Percentiles rank a stretch among this genome's conserved stretches.
Conservation (phyloP, 352 stramenopile genomes). For the Phytophthora constricta region DNA sequence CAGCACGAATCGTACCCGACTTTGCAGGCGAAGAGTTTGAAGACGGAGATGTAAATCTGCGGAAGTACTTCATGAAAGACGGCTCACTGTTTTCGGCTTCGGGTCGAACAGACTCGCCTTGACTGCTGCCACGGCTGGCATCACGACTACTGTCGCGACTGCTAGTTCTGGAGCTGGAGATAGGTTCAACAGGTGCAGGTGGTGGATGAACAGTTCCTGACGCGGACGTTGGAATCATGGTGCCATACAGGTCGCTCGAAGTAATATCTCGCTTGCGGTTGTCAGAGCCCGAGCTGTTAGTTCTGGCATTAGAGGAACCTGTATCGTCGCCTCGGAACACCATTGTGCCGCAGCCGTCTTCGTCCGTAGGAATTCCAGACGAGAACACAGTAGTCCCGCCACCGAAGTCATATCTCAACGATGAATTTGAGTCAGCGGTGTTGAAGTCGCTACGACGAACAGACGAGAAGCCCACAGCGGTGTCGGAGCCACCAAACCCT, state of each 20-base stretch:
- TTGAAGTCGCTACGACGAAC: slow-evolving; percentile 25
- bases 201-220: slow-evolving; percentile 25
- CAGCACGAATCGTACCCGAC: slow-evolving; percentile 31
- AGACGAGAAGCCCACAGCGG: slow-evolving; percentile 40
- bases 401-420: slow-evolving; percentile 1
- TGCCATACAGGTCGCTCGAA: slow-evolving; percentile 67
- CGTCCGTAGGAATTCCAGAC: neutral
- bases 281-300: slow-evolving; percentile 16
- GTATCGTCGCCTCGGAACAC: slow-evolving; percentile 48
- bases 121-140: slow-evolving; percentile 20
- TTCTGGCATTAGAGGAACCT: slow-evolving; percentile 15
- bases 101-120: slow-evolving; percentile 19
- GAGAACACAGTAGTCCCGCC: slow-evolving; percentile 38
- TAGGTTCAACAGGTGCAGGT: slow-evolving; percentile 24
- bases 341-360: slow-evolving; percentile 55
- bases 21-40: slow-evolving; percentile 18
- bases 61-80: slow-evolving; percentile 89
- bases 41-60: slow-evolving; percentile 40
- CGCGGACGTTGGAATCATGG: slow-evolving; percentile 45
- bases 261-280: slow-evolving; percentile 41
- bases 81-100: slow-evolving; percentile 46
- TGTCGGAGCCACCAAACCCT: slow-evolving; percentile 31
- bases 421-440: slow-evolving; percentile 5
- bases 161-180: slow-evolving; percentile 27
- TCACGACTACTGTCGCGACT: slow-evolving; percentile 20